Conservation (phyloP, 441 rosid species). For the Hura crepitans region DNA sequence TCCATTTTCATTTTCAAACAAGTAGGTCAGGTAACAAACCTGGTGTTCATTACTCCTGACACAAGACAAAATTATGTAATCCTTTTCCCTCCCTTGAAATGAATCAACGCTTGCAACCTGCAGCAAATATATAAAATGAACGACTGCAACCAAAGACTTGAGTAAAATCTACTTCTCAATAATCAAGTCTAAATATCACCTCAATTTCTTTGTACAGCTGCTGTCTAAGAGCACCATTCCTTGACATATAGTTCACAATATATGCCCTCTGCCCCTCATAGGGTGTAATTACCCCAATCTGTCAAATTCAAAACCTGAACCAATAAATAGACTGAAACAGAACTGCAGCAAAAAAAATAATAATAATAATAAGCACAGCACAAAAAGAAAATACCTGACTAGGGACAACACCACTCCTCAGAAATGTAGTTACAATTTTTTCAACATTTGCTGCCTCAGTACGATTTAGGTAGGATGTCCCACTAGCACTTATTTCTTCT, state of each 20-base stretch:
- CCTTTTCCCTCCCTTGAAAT: conserved; percentile 99
- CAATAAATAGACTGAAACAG: background rate
- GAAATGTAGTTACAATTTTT: conserved; percentile 94
- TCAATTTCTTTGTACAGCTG: conserved; percentile 99
- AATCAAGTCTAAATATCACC: conserved; percentile 39
- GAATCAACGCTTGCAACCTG: conserved; percentile 99
- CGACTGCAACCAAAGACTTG: conserved; percentile 11
- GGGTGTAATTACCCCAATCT: conserved; percentile 99
- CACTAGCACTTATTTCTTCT: conserved; percentile 99
- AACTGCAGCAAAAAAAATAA: background rate
- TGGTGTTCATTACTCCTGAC: conserved; percentile 99
- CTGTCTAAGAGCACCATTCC: conserved; percentile 95
- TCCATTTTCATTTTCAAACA: background rate
- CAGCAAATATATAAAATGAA: conserved; percentile 16
- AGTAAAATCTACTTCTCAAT: conserved; percentile 7
- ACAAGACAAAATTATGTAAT: conserved; percentile 95
- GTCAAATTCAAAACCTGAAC: conserved; percentile 19
- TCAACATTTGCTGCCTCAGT: conserved; percentile 99
- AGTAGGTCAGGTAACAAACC: conserved; percentile 38
- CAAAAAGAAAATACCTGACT: conserved; percentile 51
- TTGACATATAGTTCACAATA: conserved; percentile 96
- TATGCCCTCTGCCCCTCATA: conserved; percentile 99
- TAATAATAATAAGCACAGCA: background rate
- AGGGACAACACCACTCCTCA: conserved; percentile 97
- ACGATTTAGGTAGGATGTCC: conserved; percentile 97